Percentiles rank a stretch among this genome's conserved stretches.
Evolutionary conservation across 2,329 filamentous ascomycete species (phyloP).

Genomic region (Hymenoscyphus occultus): DNA sequence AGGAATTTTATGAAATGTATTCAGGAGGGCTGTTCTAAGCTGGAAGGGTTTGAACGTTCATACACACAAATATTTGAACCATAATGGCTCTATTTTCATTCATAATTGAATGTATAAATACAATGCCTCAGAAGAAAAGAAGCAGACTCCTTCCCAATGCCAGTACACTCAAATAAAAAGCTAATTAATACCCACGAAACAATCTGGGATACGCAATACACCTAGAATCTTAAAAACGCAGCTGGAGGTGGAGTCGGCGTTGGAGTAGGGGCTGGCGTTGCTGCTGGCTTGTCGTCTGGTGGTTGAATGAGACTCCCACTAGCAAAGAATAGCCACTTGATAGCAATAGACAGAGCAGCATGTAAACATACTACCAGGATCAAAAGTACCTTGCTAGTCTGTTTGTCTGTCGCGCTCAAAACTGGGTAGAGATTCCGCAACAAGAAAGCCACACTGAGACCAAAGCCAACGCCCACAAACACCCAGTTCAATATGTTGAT

Average conservation of each 20-base stretch:
- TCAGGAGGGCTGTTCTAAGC: neutral
- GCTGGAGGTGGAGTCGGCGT: conserved; percentile 12
- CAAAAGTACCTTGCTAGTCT: conserved; percentile 85
- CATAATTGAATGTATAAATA: neutral
- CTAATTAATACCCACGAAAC: neutral
- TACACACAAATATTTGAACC: neutral
- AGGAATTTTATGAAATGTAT: neutral
- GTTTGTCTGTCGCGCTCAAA: conserved; percentile 85
- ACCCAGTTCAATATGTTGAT: conserved; percentile 86
- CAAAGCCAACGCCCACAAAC: conserved; percentile 86
- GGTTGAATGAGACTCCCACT: conserved; percentile 60
- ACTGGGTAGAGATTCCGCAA: conserved; percentile 87
- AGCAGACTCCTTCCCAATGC: conserved; percentile 9
- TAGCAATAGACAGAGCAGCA: conserved; percentile 84
- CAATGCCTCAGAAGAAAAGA: neutral
- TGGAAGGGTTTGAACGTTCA: neutral
- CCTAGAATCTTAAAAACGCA: conserved; percentile 24
- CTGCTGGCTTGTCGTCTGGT: conserved; percentile 13
- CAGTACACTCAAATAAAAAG: neutral
- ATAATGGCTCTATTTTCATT: neutral
- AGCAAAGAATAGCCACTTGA: conserved; percentile 96
- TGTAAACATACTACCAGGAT: conserved; percentile 82
- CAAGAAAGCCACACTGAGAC: conserved; percentile 76
- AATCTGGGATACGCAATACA: neutral
- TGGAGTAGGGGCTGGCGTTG: conserved; percentile 15